Base-by-base conservation (phyloP, 73 alveolate genomes). In the Paramecium sonneborni region DNA sequence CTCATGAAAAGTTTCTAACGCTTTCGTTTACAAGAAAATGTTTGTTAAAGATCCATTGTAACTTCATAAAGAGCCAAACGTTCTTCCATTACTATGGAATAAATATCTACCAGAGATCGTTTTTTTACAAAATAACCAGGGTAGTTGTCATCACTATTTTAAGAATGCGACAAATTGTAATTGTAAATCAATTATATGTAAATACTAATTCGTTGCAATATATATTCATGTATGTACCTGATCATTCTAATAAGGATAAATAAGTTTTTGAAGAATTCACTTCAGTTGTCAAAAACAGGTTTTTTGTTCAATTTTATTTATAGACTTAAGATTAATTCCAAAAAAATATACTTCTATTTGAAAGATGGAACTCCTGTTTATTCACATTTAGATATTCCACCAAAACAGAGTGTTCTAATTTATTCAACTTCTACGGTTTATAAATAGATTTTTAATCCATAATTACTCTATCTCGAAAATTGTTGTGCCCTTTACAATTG, bases 291-390 rank as follows among this genome's bases (percentile, higher is more conserved):
- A 18, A 52, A 6, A 21, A 52, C 5, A 18, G 32, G 68, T 18
- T 52, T 11, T 62, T 15, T 32, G 5, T 32, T 32, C 23, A 21
- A 32, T 32, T 43, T 74, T 6, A 74, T 9, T 5, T 12, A 5
- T 74, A 74, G 87, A 14, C 55, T 74, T 14, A 74, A 74, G 6
- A 28, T 74, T 74, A 74, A 74, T 74, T 21, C 62, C 58, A 74
- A 32, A 32, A 74, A 74, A 74, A 21, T 74, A 74, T 74, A 74
- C 32, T 74, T 74, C 87, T 74, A 35, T 24, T 43, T 74, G 9
- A 74, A 74, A n/a, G 87, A 74, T 37, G 87, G 87, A 37, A 74
- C 56, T 1, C 87, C 87, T 24, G 87, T 74, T 6, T 74, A 74
- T 10, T 35, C 67, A 2, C 87, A 74, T 74, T 20, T 74, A 32